phyloP scores from a whole-genome alignment of 176 grass and related monocot species.

The Lolium rigidum region DNA sequence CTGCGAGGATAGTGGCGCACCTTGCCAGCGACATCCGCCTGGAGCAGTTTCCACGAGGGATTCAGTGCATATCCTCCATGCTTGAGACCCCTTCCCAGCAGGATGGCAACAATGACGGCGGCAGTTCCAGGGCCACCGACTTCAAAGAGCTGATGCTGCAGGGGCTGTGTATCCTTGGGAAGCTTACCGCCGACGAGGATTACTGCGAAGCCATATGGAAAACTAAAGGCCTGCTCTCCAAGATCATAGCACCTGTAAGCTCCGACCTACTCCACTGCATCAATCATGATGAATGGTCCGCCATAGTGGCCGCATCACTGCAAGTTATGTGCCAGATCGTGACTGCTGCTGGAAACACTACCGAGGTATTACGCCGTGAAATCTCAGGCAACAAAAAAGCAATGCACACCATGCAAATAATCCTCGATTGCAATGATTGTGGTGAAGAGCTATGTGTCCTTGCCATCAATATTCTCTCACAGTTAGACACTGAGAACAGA shows the following conservation, averaged over 20 bases:
- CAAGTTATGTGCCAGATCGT: not conserved
- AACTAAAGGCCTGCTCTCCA: not conserved
- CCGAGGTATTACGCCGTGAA: accelerated
- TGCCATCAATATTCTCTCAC: not conserved
- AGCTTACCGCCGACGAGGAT: not conserved
- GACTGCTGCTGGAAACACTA: not conserved
- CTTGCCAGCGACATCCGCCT: not conserved
- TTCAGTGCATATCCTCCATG: not conserved
- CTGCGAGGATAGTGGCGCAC: not conserved
- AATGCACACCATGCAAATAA: not conserved
- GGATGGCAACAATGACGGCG: not conserved
- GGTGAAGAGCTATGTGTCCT: not conserved
- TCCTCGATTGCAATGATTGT: not conserved
- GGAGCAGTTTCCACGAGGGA: not conserved
- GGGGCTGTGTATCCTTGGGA: not conserved
- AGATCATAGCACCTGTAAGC: not conserved
- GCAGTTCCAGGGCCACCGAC: not conserved
- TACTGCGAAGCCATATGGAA: conserved; percentile 9
- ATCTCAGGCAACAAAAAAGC: not conserved
- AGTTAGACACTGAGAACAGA: not conserved
- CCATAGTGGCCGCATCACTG: not conserved
- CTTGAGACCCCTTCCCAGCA: not conserved
- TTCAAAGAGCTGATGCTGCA: not conserved
- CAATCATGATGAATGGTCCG: not conserved
- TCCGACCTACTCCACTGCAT: not conserved